Evolutionary conservation across 495 filamentous ascomycete genomes (phyloP).

Genomic region (Neurospora sp.): DNA sequence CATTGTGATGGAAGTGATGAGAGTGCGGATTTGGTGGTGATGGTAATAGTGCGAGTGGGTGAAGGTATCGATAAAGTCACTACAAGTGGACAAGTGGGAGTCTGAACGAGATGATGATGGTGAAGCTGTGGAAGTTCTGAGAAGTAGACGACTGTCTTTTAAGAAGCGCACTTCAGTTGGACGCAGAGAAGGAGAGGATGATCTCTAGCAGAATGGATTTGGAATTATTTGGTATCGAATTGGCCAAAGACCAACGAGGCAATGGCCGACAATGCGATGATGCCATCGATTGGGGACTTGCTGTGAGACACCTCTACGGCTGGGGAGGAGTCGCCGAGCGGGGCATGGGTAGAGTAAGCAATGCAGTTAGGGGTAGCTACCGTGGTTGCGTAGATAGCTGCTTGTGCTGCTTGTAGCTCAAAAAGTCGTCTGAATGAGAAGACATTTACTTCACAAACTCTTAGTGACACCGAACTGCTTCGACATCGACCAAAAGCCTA

Average conservation of each 20-base stretch:
- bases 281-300: not conserved
- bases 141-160: not conserved
- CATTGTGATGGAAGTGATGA: conserved; percentile 37
- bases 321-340: not conserved
- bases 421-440: too few relatives aligned
- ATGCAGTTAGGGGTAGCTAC: not conserved
- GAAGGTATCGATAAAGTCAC: not conserved
- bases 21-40: not conserved
- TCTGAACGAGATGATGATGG: not conserved
- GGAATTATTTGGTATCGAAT: not conserved
- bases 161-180: not conserved
- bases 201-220: not conserved
- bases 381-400: not conserved
- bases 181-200: not conserved
- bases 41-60: not conserved
- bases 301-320: not conserved
- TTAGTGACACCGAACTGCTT: too few relatives aligned
- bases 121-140: not conserved
- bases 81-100: not conserved
- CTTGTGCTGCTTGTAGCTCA: too few relatives aligned
- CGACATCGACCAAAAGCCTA: too few relatives aligned
- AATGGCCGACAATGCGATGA: not conserved
- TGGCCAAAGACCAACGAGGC: not conserved
- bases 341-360: not conserved
- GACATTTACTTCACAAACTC: too few relatives aligned